phyloP scores from a whole-genome alignment of 768 basidiomycete species.

The Lactarius trivialis region DNA sequence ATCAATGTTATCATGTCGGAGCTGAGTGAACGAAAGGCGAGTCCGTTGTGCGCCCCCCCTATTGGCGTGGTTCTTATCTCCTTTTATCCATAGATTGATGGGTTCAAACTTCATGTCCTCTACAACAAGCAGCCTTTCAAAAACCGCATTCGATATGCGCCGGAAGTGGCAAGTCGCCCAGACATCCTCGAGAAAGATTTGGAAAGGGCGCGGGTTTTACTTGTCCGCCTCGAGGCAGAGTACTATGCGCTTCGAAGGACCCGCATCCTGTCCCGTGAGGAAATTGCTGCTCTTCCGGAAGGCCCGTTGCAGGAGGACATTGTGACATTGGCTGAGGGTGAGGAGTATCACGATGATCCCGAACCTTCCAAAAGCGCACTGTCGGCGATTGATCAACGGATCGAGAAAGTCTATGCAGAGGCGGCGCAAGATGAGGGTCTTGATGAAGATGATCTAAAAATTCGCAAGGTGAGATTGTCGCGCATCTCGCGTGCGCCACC shows the following conservation, averaged over 20 bases:
- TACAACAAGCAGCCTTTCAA: conserved; percentile 74
- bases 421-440: conserved; percentile 56
- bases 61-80: background rate
- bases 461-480: conserved; percentile 55
- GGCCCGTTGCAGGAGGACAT: conserved; percentile 23
- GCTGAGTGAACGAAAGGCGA: conserved; percentile 80
- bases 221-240: conserved; percentile 70
- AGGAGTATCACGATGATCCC: conserved; percentile 38
- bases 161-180: conserved; percentile 73
- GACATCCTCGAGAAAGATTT: conserved; percentile 80
- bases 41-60: background rate
- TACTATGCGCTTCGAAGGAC: conserved; percentile 45
- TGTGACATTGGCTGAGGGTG: conserved; percentile 23
- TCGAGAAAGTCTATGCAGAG: conserved; percentile 70
- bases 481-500: conserved; percentile 13
- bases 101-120: conserved; percentile 88
- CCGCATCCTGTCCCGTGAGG: conserved; percentile 25
- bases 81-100: conserved; percentile 62
- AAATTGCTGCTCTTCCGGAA: conserved; percentile 20
- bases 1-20: conserved; percentile 67
- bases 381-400: conserved; percentile 73
- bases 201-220: conserved; percentile 64
- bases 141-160: conserved; percentile 72
- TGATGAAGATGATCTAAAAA: conserved; percentile 60
- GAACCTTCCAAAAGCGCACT: conserved; percentile 62